These are phyloP conservation scores for Dalechampia spathulata DNA, from an alignment of 441 rosid genomes.

Conservation along the genomic window DNA sequence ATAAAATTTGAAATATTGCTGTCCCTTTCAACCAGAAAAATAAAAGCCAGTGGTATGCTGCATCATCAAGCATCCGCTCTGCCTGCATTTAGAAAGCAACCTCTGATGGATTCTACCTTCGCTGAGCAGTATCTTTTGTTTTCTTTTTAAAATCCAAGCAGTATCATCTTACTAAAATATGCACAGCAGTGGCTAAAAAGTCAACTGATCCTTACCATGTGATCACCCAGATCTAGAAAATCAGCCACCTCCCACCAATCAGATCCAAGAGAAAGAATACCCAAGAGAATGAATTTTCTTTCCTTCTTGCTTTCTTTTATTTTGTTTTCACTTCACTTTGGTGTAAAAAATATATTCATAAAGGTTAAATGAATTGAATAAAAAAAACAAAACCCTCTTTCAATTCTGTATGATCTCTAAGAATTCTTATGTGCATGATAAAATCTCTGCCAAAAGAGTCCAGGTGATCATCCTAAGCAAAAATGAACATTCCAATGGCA, in stretches of 20 bases:
- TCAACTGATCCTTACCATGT: constrained; percentile 1
- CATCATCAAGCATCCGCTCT: constrained; percentile 6
- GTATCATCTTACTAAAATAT: neutral
- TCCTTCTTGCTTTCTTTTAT: neutral
- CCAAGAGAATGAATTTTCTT: neutral
- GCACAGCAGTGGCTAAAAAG: neutral
- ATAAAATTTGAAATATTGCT: too few relatives aligned
- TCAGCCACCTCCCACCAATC: too few relatives aligned
- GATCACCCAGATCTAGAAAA: too few relatives aligned
- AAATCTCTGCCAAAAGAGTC: constrained; percentile 7
- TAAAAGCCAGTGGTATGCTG: neutral
- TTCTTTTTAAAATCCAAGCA: too few relatives aligned
- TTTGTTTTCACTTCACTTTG: neutral
- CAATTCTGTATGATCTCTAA: constrained; percentile 9
- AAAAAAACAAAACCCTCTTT: neutral
- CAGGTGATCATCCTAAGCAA: constrained; percentile 10
- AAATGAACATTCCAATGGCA: constrained; percentile 15
- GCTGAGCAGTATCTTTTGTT: constrained; percentile 2
- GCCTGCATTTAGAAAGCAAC: constrained; percentile 9
- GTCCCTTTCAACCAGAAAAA: constrained; percentile 6
- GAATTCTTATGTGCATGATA: neutral
- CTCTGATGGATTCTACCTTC: constrained; percentile 1
- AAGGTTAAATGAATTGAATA: constrained; percentile 17
- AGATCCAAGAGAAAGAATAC: neutral
- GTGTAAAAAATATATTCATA: neutral